Conservation (phyloP, 2,329 filamentous ascomycete genomes). For the Pseudogymnoascus sp. region DNA sequence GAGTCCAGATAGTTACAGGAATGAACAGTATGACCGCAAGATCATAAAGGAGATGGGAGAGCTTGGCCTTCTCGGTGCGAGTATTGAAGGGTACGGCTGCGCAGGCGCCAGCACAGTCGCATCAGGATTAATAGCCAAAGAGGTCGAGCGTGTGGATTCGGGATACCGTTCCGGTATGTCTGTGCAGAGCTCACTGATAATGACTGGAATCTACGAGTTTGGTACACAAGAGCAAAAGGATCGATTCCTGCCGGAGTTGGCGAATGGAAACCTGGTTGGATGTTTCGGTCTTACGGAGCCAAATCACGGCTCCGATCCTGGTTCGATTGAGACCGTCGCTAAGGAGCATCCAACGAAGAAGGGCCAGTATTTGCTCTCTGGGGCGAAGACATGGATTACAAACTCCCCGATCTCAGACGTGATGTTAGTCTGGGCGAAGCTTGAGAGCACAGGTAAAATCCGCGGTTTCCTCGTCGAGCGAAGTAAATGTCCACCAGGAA, state of each 20-base stretch:
- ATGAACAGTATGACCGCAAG: slow-evolving; percentile 76
- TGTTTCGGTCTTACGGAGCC: slow-evolving; percentile 88
- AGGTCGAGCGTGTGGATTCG: slow-evolving; percentile 84
- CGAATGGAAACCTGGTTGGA: slow-evolving; percentile 72
- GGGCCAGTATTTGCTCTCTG: slow-evolving; percentile 70
- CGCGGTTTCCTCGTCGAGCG: slow-evolving; percentile 86
- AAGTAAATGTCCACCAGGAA: slow-evolving; percentile 73
- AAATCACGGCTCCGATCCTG: slow-evolving; percentile 86
- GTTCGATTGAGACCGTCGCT: slow-evolving; percentile 83
- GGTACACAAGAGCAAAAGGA: slow-evolving; percentile 80
- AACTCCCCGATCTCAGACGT: slow-evolving; percentile 86
- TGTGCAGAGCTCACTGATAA: slow-evolving; percentile 81
- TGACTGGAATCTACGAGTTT: slow-evolving; percentile 89
- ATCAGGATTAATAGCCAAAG: slow-evolving; percentile 80
- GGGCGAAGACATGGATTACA: slow-evolving; percentile 91
- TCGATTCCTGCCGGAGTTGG: slow-evolving; percentile 72
- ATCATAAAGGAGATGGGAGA: slow-evolving; percentile 91
- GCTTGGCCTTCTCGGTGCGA: slow-evolving; percentile 77
- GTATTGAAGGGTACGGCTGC: slow-evolving; percentile 79
- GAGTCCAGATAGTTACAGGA: slow-evolving; percentile 66
- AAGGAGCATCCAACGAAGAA: slow-evolving; percentile 76
- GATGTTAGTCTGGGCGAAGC: slow-evolving; percentile 84
- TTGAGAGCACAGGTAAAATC: slow-evolving; percentile 87
- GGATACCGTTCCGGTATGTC: slow-evolving; percentile 90
- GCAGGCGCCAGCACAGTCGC: slow-evolving; percentile 81